Conservation (phyloP, 768 basidiomycete genomes). For the Sporobolomyces roseus region DNA sequence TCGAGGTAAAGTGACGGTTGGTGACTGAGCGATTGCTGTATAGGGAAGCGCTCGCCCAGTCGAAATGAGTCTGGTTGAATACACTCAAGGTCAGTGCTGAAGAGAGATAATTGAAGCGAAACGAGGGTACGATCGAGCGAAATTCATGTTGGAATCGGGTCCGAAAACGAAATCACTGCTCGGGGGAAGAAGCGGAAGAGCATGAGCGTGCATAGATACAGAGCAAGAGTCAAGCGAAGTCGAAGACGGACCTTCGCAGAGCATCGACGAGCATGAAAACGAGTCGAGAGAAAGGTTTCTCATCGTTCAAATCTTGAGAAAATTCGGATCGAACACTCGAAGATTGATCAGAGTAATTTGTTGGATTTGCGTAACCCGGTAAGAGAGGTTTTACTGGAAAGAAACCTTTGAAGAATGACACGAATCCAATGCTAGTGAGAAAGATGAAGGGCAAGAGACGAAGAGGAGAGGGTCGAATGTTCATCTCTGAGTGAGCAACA, state of each 20-base stretch:
- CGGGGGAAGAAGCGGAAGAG: background rate
- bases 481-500: background rate
- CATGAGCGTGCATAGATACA: background rate
- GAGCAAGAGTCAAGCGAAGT: background rate
- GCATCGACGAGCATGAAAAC: slow-evolving; percentile 40
- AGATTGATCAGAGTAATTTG: background rate
- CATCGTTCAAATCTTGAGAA: background rate
- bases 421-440: slow-evolving; percentile 7
- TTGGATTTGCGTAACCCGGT: slow-evolving; percentile 2
- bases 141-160: slow-evolving; percentile 17
- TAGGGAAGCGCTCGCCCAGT: slow-evolving; percentile 76
- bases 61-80: slow-evolving; percentile 39
- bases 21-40: slow-evolving; percentile 83
- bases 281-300: slow-evolving; percentile 22
- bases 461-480: background rate
- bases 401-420: slow-evolving; percentile 25
- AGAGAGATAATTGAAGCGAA: too few relatives aligned
- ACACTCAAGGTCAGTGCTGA: background rate
- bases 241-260: slow-evolving; percentile 30
- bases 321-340: background rate
- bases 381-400: slow-evolving; percentile 37
- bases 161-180: slow-evolving; percentile 31
- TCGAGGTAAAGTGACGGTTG: slow-evolving; percentile 86
- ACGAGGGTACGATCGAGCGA: slow-evolving; percentile 8
- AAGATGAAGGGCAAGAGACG: background rate